These are phyloP conservation scores for Argentina anserina DNA, from an alignment of 306 rosid genomes.

Conservation along the genomic window DNA sequence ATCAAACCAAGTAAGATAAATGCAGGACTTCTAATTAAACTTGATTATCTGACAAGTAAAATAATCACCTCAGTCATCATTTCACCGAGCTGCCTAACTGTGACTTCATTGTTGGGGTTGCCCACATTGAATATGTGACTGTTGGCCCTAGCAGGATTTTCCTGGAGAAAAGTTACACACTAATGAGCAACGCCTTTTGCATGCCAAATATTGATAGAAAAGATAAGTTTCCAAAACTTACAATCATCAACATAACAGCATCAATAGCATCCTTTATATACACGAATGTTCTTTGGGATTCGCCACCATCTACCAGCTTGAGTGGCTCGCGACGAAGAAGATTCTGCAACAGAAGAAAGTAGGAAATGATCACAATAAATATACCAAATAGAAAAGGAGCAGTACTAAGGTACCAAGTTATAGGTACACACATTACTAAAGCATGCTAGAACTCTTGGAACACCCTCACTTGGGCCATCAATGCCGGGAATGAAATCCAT, in stretches of 20 bases:
- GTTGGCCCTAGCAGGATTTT: slow-evolving; percentile 86
- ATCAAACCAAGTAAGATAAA: not conserved
- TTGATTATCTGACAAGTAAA: not conserved
- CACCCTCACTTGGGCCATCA: slow-evolving; percentile 97
- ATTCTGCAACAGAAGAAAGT: slow-evolving; percentile 47
- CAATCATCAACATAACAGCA: slow-evolving; percentile 90
- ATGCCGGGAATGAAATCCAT: slow-evolving; percentile 99
- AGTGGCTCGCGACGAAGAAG: slow-evolving; percentile 90
- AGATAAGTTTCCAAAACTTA: slow-evolving; percentile 22
- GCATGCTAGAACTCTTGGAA: slow-evolving; percentile 94
- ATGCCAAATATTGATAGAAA: not conserved
- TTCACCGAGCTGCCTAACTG: slow-evolving; percentile 94
- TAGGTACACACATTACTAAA: slow-evolving; percentile 67
- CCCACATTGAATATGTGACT: slow-evolving; percentile 91
- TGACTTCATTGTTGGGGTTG: slow-evolving; percentile 93
- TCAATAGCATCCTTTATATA: slow-evolving; percentile 92
- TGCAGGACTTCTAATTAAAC: not conserved
- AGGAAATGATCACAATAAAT: slow-evolving; percentile 18
- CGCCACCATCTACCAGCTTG: slow-evolving; percentile 93
- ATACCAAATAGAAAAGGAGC: not conserved
- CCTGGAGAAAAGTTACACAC: slow-evolving; percentile 40
- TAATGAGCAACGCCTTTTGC: slow-evolving; percentile 3
- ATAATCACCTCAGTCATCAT: slow-evolving; percentile 73
- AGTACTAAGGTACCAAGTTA: not conserved
- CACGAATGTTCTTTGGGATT: slow-evolving; percentile 87